Conservation (phyloP, 2,329 filamentous ascomycete species). For the Microcyclosporella mali region DNA sequence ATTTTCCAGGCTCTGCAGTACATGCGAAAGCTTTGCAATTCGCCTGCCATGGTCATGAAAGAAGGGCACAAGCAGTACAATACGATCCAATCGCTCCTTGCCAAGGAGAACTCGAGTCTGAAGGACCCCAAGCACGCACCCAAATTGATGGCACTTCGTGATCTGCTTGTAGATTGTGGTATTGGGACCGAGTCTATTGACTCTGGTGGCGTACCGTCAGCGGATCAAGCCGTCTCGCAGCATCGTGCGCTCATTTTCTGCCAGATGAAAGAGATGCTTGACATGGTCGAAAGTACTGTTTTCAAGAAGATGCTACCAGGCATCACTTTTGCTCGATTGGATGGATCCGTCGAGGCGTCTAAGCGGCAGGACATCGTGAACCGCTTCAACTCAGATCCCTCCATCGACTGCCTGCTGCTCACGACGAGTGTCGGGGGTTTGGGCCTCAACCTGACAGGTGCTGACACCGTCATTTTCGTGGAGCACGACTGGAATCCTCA, state of each 20-base stretch:
- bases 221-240: conserved; percentile 79
- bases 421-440: conserved; percentile 94
- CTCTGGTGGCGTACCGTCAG: conserved; percentile 46
- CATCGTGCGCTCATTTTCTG: conserved; percentile 96
- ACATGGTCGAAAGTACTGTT: conserved; percentile 95
- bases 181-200: conserved; percentile 63
- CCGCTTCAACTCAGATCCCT: conserved; percentile 95
- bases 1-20: conserved; percentile 99
- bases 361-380: conserved; percentile 97
- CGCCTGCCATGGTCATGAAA: conserved; percentile 91
- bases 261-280: conserved; percentile 99
- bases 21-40: conserved; percentile 99
- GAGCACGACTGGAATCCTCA: conserved; percentile 99
- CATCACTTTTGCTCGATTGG: conserved; percentile 88
- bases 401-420: conserved; percentile 86
- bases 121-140: conserved; percentile 84
- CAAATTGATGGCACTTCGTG: conserved; percentile 82
- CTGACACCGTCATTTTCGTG: conserved; percentile 98
- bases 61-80: conserved; percentile 86
- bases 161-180: conserved; percentile 95
- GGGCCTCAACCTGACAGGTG: conserved; percentile 89
- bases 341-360: conserved; percentile 85
- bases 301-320: conserved; percentile 84
- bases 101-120: conserved; percentile 71
- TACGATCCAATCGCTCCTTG: conserved; percentile 73